Conservation (phyloP, 2,329 filamentous ascomycete genomes). For the Pseudopyricularia cyperi region DNA sequence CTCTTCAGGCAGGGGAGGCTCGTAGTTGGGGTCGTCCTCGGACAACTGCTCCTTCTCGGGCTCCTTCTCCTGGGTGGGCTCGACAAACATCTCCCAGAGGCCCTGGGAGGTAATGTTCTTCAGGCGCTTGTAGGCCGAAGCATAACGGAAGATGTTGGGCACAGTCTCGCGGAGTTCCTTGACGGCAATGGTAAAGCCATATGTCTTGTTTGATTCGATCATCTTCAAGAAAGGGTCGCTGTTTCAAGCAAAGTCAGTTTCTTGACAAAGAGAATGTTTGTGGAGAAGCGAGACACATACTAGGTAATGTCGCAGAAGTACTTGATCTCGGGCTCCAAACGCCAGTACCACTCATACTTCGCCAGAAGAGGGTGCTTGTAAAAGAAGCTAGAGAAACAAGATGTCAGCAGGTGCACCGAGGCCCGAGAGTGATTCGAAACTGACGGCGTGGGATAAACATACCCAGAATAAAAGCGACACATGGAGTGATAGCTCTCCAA, state of each 20-base stretch:
- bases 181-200: constrained; percentile 96
- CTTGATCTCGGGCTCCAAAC: constrained; percentile 96
- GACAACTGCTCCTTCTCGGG: constrained; percentile 37
- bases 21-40: constrained; percentile 50
- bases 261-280: neutral
- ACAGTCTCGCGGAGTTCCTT: constrained; percentile 97
- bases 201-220: constrained; percentile 91
- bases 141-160: constrained; percentile 96
- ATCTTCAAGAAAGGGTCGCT: constrained; percentile 94
- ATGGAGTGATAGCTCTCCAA: constrained; percentile 99
- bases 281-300: constrained; percentile 34
- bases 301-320: constrained; percentile 99
- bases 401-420: neutral
- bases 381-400: constrained; percentile 50
- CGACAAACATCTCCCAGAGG: constrained; percentile 97
- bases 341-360: constrained; percentile 99
- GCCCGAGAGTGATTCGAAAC: neutral
- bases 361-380: constrained; percentile 90
- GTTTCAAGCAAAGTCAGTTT: constrained; percentile 8
- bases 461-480: constrained; percentile 99
- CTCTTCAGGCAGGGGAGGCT: constrained; percentile 64
- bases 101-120: constrained; percentile 87
- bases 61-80: constrained; percentile 58
- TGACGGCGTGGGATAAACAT: constrained; percentile 20
- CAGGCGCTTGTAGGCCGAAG: constrained; percentile 89